Base-by-base conservation (phyloP, 441 rosid genomes). In the Caryocar brasiliense region DNA sequence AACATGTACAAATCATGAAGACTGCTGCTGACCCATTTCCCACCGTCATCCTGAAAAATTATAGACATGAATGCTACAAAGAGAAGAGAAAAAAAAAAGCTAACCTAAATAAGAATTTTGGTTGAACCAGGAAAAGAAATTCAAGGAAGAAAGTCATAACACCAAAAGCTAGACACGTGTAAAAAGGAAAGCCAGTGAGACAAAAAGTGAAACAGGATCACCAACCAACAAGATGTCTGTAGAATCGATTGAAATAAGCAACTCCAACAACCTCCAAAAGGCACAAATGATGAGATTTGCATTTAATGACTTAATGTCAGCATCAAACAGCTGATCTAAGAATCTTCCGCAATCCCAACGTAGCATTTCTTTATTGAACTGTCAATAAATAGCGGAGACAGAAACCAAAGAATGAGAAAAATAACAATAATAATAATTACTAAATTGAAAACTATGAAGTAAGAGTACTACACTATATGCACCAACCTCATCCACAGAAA, bases 191-290 rank as follows among this genome's bases (percentile, higher is more conserved):
- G n/a, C n/a, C n/a, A n/a, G n/a, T n/a, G n/a, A n/a, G n/a, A n/a
- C n/a, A n/a, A 34, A 37, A 37, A 55, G 42, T 43, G 12, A 4
- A 38, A 41, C 34, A 52, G 58, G 24, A 62, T 57, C 57, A 73
- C 87, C 50, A 58, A 91, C 95, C 93, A 62, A 60, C 27, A 62
- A 30, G 47, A 46, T 46, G 42, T 72, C 73, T 34, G 67, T 8
- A 13, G 82, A 58, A 47, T 66, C 66, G 54, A 69, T 39, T 29
- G 73, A 67, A 54, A 66, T 43, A 51, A 78, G 57, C 12, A 78
- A 73, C 71, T 70, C 85, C 30, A 78, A 59, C 56, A 93, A 59
- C 72, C 77, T 81, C 96, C 95, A 86, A 64, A 80, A 81, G 51
- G 72, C 35, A 70, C 81, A 79, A 37, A 81, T 55, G 43, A 90